Evolutionary conservation across 768 basidiomycete genomes (phyloP).

Genomic region (Rhizopogon rudus): DNA sequence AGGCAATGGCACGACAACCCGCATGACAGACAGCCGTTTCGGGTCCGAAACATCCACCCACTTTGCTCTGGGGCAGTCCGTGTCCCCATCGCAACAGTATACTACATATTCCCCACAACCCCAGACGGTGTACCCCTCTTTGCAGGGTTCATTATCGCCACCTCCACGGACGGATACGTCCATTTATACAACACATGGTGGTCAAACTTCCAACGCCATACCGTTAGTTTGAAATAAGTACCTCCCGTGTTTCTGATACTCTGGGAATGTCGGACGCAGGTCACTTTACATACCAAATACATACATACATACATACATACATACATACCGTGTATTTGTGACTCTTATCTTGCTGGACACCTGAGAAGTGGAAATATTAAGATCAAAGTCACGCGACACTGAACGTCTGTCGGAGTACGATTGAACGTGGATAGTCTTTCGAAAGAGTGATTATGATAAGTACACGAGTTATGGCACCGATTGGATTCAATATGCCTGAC

Average conservation of each 20-base stretch:
- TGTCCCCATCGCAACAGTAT: not conserved
- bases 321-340: too few relatives aligned
- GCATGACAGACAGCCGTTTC: conserved; percentile 5
- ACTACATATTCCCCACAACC: not conserved
- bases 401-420: too few relatives aligned
- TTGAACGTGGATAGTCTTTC: too few relatives aligned
- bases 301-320: too few relatives aligned
- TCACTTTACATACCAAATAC: too few relatives aligned
- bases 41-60: conserved; percentile 8
- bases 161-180: conserved; percentile 8
- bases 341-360: too few relatives aligned
- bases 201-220: conserved; percentile 7
- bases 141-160: conserved; percentile 1
- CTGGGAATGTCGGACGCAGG: not conserved
- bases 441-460: too few relatives aligned
- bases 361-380: too few relatives aligned
- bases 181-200: conserved; percentile 5
- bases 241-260: not conserved
- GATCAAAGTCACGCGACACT: too few relatives aligned
- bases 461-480: too few relatives aligned
- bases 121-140: not conserved
- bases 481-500: too few relatives aligned
- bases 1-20: not conserved
- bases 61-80: not conserved
- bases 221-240: conserved; percentile 14